Evolutionary conservation across 805 yeast species (phyloP), one percentile per base, ranked within the genome.

Genomic region (Phaffomyces opuntiae): DNA sequence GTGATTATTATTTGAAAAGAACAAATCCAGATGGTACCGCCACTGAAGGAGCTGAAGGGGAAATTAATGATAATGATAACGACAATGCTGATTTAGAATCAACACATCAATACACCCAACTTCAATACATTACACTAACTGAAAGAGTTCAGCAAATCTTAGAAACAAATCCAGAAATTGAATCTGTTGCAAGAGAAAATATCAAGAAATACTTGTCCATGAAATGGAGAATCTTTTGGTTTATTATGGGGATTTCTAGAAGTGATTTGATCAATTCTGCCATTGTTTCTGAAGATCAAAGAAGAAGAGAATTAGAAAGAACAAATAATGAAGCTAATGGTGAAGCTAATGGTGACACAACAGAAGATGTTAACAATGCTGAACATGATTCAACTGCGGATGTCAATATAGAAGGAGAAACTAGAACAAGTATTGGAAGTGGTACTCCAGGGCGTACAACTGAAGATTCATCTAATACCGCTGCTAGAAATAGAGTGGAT

Each of bases 201-300:
- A 69, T 79, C 5, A 53, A 62, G 14, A 44, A 49, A 32, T 74
- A 58, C 57, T 65, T 16, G 46, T 50, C 32, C 9, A 59, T 40
- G 50, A 67, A 53, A 61, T 65, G 59, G 54, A 53, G 49, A 14
- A 27, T 73, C 0, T 76, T 76, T 57, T 81, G 85, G 83, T 60
- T 58, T 36, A 25, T 76, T 5, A 76, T 81, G 81, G 83, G 85
- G 1, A 68, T 81, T 33, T 54, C 71, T 3, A 66, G 56, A 41
- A 52, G 59, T 9, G 79, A 81, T 49, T 53, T 81, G 44, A 72
- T 69, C 54, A 67, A 77, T 57, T 74, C 78, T 66, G 77, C 75
- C 14, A 78, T 79, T 29, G 61, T 73, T 37, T 47, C 47, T 38
- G 54, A 56, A 39, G 69, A 68, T 51, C 61, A 59, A 39, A 52